A percentile compares a stretch with the other conserved stretches of the same genome.
These are phyloP conservation scores for Lithospermum erythrorhizon DNA, from an alignment of 257 asterid species.

Conservation along the genomic window DNA sequence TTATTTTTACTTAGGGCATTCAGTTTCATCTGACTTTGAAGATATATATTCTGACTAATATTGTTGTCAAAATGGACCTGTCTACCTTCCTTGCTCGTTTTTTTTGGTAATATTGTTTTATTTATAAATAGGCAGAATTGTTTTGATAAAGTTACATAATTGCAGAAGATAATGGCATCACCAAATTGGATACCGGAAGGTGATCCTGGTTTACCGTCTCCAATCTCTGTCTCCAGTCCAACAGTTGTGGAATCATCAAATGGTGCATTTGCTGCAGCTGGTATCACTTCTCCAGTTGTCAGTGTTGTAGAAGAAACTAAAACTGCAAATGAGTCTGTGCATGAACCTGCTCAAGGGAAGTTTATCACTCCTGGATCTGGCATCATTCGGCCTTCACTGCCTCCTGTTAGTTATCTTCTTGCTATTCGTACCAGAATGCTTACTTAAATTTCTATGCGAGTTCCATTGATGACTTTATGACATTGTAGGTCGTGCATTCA, in stretches of 20 bases:
- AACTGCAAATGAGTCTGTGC: not conserved
- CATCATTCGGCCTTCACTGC: not conserved
- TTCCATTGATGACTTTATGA: not conserved
- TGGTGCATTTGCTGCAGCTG: not conserved
- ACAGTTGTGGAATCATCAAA: not conserved
- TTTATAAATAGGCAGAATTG: no score
- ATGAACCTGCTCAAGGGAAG: not conserved
- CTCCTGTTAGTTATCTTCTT: constrained; percentile 2
- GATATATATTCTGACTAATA: no score
- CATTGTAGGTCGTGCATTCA: constrained; percentile 1
- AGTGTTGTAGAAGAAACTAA: not conserved
- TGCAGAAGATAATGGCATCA: constrained; percentile 5
- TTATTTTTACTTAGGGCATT: no score
- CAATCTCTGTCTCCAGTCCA: not conserved
- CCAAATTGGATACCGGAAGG: constrained; percentile 1
- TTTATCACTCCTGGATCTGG: not conserved
- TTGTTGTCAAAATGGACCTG: no score
- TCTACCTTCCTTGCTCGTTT: no score
- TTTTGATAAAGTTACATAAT: not conserved
- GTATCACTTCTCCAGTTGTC: not conserved
- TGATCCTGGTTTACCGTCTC: not conserved
- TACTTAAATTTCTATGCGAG: not conserved
- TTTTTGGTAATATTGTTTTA: no score
- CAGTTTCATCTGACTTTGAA: no score
- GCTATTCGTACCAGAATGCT: not conserved